phyloP scores from a whole-genome alignment of 2,329 filamentous ascomycete genomes.

The Penicillium sp. region DNA sequence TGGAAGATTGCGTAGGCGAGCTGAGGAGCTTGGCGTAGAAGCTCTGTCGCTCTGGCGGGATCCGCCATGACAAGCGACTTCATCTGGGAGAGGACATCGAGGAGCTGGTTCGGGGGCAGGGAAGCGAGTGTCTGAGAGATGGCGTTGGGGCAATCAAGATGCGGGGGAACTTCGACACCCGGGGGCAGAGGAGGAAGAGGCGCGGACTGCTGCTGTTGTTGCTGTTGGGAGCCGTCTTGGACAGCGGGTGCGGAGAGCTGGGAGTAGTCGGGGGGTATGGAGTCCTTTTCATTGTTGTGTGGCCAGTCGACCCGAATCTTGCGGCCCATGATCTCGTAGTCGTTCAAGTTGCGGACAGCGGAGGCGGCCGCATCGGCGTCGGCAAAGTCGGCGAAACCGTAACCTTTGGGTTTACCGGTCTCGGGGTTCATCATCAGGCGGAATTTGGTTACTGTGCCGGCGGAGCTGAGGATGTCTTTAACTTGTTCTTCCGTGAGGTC shows the following conservation, averaged over 20 bases:
- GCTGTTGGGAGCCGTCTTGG: slow-evolving; percentile 33
- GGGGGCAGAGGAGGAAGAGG: slow-evolving; percentile 70
- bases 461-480: slow-evolving; percentile 80
- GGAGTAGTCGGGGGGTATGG: slow-evolving; percentile 47
- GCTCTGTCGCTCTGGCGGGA: slow-evolving; percentile 71
- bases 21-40: slow-evolving; percentile 81
- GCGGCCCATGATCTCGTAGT: slow-evolving; percentile 87
- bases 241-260: slow-evolving; percentile 30
- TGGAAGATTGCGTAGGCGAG: slow-evolving; percentile 93
- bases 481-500: slow-evolving; percentile 95
- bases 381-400: slow-evolving; percentile 91
- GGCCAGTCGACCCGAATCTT: slow-evolving; percentile 93
- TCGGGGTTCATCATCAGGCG: slow-evolving; percentile 91
- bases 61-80: slow-evolving; percentile 77
- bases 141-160: slow-evolving; percentile 75
- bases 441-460: slow-evolving; percentile 84
- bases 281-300: slow-evolving; percentile 73
- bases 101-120: slow-evolving; percentile 75
- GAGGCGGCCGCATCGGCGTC: slow-evolving; percentile 87
- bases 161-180: slow-evolving; percentile 73
- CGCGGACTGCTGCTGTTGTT: slow-evolving; percentile 38
- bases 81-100: slow-evolving; percentile 91
- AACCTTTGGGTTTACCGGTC: slow-evolving; percentile 87
- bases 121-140: slow-evolving; percentile 86
- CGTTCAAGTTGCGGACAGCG: slow-evolving; percentile 89